A percentile compares a stretch with the other conserved stretches of the same genome.
Evolutionary conservation across 495 filamentous ascomycete species (phyloP).

Genomic region (Cairneyella variabilis): DNA sequence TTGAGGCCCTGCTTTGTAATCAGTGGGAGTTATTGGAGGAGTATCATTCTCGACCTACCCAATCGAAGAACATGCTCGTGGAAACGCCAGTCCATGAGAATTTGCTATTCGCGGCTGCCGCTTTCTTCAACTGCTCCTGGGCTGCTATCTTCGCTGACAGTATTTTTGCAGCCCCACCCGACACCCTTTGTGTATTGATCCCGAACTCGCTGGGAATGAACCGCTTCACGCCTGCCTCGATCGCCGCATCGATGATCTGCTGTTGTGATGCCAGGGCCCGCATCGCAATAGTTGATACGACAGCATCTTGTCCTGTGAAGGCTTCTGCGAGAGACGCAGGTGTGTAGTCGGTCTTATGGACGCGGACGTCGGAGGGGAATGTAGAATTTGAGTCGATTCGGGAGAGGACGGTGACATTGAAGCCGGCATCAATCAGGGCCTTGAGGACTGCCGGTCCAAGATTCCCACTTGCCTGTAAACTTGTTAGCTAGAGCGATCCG

Average conservation of each 20-base stretch:
- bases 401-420: constrained; percentile 50
- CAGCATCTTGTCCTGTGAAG: constrained; percentile 46
- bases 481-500: no score
- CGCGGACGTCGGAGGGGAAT: constrained; percentile 36
- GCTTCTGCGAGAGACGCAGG: constrained; percentile 32
- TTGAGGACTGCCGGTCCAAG: constrained; percentile 50
- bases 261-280: constrained; percentile 37
- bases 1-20: constrained; percentile 21
- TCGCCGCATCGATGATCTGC: constrained; percentile 55
- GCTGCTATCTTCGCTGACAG: constrained; percentile 10
- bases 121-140: constrained; percentile 9
- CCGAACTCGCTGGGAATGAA: constrained; percentile 62
- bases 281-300: constrained; percentile 56
- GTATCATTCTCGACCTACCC: constrained; percentile 1
- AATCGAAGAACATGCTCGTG: constrained; percentile 43
- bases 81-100: constrained; percentile 46
- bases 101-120: constrained; percentile 30
- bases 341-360: constrained; percentile 43
- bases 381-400: constrained; percentile 39
- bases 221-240: constrained; percentile 55
- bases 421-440: constrained; percentile 44
- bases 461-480: constrained; percentile 55
- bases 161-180: constrained; percentile 32
- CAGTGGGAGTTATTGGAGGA: neutral
- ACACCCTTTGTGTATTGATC: constrained; percentile 34